These are phyloP conservation scores for Boletales sp. DNA, from an alignment of 768 basidiomycete genomes.

Conservation along the genomic window DNA sequence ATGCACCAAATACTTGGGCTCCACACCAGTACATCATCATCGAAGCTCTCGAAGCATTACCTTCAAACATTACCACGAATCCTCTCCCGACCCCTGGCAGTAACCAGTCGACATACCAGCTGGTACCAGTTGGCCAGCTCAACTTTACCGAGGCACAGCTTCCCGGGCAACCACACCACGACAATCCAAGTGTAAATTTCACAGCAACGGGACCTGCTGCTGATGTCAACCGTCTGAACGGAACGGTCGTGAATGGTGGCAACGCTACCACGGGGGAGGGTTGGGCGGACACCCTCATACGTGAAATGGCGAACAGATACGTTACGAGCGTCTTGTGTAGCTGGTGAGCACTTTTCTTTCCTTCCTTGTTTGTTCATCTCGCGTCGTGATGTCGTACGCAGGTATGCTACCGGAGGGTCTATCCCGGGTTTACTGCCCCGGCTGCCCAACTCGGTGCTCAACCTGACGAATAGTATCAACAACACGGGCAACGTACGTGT, in stretches of 20 bases:
- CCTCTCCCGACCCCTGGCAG: slow-evolving; percentile 47
- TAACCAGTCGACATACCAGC: slow-evolving; percentile 57
- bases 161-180: slow-evolving; percentile 58
- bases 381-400: slow-evolving; percentile 21
- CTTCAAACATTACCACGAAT: slow-evolving; percentile 64
- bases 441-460: slow-evolving; percentile 66
- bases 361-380: not conserved
- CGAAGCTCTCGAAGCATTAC: slow-evolving; percentile 71
- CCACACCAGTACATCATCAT: slow-evolving; percentile 81
- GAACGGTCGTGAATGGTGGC: slow-evolving; percentile 65
- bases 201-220: slow-evolving; percentile 51
- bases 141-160: slow-evolving; percentile 66
- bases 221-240: slow-evolving; percentile 55
- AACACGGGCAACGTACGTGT: slow-evolving; percentile 71
- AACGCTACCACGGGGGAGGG: slow-evolving; percentile 58
- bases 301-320: slow-evolving; percentile 84
- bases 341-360: slow-evolving; percentile 50
- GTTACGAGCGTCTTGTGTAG: slow-evolving; percentile 81
- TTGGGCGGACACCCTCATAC: slow-evolving; percentile 58
- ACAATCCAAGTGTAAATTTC: slow-evolving; percentile 38
- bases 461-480: slow-evolving; percentile 58
- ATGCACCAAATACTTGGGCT: slow-evolving; percentile 88
- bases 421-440: slow-evolving; percentile 67
- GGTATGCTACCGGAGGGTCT: slow-evolving; percentile 86
- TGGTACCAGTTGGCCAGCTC: slow-evolving; percentile 81